Conservation (phyloP, 2,329 filamentous ascomycete species). For the Phymatotrichopsis omnivora region DNA sequence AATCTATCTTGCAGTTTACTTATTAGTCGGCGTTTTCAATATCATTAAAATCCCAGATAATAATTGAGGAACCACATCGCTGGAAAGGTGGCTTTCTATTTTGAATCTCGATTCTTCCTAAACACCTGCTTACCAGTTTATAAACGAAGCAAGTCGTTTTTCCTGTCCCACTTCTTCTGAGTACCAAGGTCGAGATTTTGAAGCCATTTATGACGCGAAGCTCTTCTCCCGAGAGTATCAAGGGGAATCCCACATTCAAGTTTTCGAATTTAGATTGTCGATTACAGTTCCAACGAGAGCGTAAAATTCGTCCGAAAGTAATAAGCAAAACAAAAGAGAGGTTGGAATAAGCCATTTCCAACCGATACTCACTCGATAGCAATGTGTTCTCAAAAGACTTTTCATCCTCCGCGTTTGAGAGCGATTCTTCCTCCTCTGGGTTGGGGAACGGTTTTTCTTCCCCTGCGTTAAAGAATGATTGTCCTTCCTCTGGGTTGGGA, state of each 20-base stretch:
- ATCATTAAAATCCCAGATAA: too few species aligned
- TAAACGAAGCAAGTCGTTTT: conserved; percentile 34
- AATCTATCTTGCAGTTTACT: conserved; percentile 28
- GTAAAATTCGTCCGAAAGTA: conserved; percentile 33
- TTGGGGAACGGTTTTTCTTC: too few species aligned
- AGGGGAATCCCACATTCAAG: conserved; percentile 30
- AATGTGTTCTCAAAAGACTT: conserved; percentile 11
- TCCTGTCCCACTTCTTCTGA: conserved; percentile 34
- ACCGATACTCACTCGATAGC: conserved; percentile 11
- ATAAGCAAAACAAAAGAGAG: too few species aligned
- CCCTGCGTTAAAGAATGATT: too few species aligned
- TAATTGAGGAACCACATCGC: conserved; percentile 1
- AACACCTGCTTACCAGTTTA: conserved; percentile 32
- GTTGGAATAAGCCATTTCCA: too few species aligned
- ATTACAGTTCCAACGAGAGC: conserved; percentile 31
- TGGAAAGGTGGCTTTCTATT: conserved; percentile 12
- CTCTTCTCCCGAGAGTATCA: conserved; percentile 32
- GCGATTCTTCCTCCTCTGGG: too few species aligned
- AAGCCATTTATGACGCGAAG: conserved; percentile 31
- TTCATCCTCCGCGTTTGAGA: neutral
- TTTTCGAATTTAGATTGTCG: conserved; percentile 19
- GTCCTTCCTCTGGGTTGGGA: too few species aligned
- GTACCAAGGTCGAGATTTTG: conserved; percentile 32
- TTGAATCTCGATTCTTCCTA: conserved; percentile 16
- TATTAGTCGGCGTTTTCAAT: too few species aligned